These are phyloP conservation scores for Kodamaea arcana DNA, from an alignment of 1,139 yeast species.

Conservation along the genomic window DNA sequence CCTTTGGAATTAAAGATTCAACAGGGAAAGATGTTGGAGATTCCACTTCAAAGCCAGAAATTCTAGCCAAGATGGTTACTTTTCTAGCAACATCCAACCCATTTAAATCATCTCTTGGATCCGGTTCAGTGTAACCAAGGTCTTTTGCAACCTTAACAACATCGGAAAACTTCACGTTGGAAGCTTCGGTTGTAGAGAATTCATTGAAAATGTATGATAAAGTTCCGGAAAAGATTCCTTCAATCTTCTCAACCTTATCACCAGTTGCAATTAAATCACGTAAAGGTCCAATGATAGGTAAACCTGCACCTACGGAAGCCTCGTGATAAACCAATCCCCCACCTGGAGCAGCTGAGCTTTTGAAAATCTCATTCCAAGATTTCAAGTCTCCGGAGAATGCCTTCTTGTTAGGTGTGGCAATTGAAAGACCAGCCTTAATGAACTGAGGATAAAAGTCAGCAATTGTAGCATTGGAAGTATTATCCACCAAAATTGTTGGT, in stretches of 20 bases:
- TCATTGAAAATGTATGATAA: constrained; percentile 94
- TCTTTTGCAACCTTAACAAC: constrained; percentile 84
- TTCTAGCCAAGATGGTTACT: constrained; percentile 90
- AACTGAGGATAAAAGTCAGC: constrained; percentile 77
- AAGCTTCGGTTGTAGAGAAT: constrained; percentile 65
- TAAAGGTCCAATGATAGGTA: constrained; percentile 86
- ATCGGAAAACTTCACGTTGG: constrained; percentile 73
- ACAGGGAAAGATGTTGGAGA: constrained; percentile 97
- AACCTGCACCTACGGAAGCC: constrained; percentile 99
- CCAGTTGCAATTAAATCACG: constrained; percentile 88
- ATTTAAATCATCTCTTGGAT: constrained; percentile 96
- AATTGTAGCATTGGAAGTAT: constrained; percentile 78
- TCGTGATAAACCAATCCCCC: constrained; percentile 92
- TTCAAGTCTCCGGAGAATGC: constrained; percentile 82
- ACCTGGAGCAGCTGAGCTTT: constrained; percentile 42
- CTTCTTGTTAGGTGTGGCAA: constrained; percentile 97
- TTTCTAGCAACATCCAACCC: constrained; percentile 98
- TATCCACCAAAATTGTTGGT: constrained; percentile 86
- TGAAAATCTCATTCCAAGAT: constrained; percentile 74
- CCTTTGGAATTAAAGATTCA: constrained; percentile 85
- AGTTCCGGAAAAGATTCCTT: constrained; percentile 96
- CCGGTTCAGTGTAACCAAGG: constrained; percentile 97
- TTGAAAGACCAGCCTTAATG: constrained; percentile 73
- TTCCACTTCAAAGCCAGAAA: constrained; percentile 79
- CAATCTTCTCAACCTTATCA: constrained; percentile 83